These are phyloP conservation scores for Colletotrichum sp. DNA, from an alignment of 2,329 filamentous ascomycete species.

Conservation along the genomic window DNA sequence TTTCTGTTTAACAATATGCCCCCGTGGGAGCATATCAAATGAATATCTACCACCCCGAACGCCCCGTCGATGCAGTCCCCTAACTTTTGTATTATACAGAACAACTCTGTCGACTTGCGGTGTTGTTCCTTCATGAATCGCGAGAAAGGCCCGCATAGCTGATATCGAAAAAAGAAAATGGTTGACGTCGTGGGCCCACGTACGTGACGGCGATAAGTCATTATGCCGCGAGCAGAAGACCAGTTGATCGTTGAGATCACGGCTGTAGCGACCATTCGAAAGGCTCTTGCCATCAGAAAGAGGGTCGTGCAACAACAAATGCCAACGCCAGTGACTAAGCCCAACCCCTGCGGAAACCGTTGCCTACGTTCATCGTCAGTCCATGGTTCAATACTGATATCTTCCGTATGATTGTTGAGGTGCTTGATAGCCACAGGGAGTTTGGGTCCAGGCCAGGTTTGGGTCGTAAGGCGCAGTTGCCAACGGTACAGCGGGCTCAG, in stretches of 20 bases:
- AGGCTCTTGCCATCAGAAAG: background rate
- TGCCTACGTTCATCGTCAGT: conserved; percentile 10
- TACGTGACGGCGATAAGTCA: background rate
- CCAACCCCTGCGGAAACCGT: conserved; percentile 14
- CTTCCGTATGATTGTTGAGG: conserved; percentile 39
- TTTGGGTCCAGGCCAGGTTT: conserved; percentile 31
- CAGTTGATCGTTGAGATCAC: background rate
- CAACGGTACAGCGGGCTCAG: conserved; percentile 42
- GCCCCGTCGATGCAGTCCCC: conserved; percentile 10
- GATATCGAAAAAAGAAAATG: background rate
- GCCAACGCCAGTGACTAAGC: background rate
- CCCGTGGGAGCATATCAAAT: background rate
- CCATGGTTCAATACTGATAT: conserved; percentile 33
- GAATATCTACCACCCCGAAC: conserved; percentile 2
- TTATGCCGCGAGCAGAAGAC: background rate
- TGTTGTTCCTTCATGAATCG: background rate
- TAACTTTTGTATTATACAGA: conserved; percentile 16
- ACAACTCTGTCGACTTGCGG: background rate
- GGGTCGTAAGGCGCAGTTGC: conserved; percentile 2
- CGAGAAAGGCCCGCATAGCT: background rate
- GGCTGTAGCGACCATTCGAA: background rate
- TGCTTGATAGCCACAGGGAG: conserved; percentile 33
- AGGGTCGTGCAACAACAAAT: background rate
- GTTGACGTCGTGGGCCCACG: background rate
- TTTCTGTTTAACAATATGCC: background rate